phyloP scores from a whole-genome alignment of 2,329 filamentous ascomycete species.

The Coniochaeta ligniaria region DNA sequence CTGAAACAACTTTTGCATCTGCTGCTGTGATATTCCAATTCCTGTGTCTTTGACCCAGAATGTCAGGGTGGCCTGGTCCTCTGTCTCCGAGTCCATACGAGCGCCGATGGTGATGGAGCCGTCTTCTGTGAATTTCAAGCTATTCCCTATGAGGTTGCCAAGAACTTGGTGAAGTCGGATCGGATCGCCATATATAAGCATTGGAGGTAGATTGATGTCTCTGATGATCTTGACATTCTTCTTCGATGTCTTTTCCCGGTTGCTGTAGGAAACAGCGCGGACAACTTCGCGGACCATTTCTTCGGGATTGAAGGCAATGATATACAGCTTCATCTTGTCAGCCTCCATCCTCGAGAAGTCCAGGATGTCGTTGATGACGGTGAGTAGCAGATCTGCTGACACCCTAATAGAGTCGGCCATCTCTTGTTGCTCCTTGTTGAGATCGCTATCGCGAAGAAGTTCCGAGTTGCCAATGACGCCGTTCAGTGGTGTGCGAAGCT shows the following conservation, averaged over 20 bases:
- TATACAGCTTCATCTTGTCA: slow-evolving; percentile 76
- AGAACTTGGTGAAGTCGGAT: slow-evolving; percentile 61
- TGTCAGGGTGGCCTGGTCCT: slow-evolving; percentile 64
- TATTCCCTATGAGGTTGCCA: slow-evolving; percentile 85
- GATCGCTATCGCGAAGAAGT: slow-evolving; percentile 66
- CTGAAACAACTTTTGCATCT: slow-evolving; percentile 79
- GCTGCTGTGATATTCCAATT: slow-evolving; percentile 80
- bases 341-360: slow-evolving; percentile 94
- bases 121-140: slow-evolving; percentile 85
- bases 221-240: slow-evolving; percentile 58
- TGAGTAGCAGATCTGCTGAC: slow-evolving; percentile 78
- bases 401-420: slow-evolving; percentile 83
- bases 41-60: slow-evolving; percentile 87
- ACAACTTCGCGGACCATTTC: slow-evolving; percentile 63
- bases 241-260: slow-evolving; percentile 54
- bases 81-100: slow-evolving; percentile 62
- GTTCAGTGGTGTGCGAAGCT: slow-evolving; percentile 75
- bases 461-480: slow-evolving; percentile 88
- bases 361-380: slow-evolving; percentile 92
- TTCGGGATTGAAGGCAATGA: slow-evolving; percentile 60
- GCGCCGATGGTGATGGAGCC: slow-evolving; percentile 82
- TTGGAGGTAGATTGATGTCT: slow-evolving; percentile 67
- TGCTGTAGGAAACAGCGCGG: slow-evolving; percentile 58
- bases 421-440: slow-evolving; percentile 72
- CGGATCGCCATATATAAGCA: slow-evolving; percentile 62